These are phyloP conservation scores for Eragrostis nindensis DNA, from an alignment of 176 grass and related monocot species.

Conservation along the genomic window DNA sequence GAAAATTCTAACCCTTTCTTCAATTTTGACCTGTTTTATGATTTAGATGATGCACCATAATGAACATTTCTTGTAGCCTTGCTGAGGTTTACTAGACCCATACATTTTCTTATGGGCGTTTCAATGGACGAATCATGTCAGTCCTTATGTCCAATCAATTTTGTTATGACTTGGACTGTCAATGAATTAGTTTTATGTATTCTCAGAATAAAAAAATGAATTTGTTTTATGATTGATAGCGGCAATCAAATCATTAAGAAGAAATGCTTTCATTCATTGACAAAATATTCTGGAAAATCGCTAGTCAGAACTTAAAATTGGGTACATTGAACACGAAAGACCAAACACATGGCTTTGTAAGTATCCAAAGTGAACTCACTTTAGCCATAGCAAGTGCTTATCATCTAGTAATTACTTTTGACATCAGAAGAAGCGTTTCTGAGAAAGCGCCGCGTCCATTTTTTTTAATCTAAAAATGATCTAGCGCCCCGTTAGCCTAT, in stretches of 20 bases:
- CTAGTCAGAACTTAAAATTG: not conserved
- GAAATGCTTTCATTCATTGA: not conserved
- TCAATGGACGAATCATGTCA: too few relatives aligned
- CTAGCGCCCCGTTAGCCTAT: not conserved
- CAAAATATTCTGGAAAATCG: slow-evolving; percentile 10
- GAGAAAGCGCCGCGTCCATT: not conserved
- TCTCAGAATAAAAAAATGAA: too few relatives aligned
- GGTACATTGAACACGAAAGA: not conserved
- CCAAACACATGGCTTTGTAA: slow-evolving; percentile 15
- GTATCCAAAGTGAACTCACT: slow-evolving; percentile 9
- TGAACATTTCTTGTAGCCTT: not conserved
- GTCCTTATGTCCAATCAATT: too few relatives aligned
- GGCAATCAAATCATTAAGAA: slow-evolving; percentile 2
- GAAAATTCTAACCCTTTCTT: slow-evolving; percentile 11
- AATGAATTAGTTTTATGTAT: slow-evolving; percentile 5
- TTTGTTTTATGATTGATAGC: slow-evolving; percentile 4
- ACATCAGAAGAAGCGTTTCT: slow-evolving; percentile 26
- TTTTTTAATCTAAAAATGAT: slow-evolving; percentile 30
- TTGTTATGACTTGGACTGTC: not conserved
- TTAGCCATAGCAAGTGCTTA: slow-evolving; percentile 6
- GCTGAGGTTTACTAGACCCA: not conserved
- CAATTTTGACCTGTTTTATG: not conserved
- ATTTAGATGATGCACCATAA: not conserved
- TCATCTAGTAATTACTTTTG: not conserved
- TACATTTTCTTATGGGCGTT: too few relatives aligned